Evolutionary conservation across 306 rosid genomes (phyloP).

Genomic region (Boehmeria nivea): DNA sequence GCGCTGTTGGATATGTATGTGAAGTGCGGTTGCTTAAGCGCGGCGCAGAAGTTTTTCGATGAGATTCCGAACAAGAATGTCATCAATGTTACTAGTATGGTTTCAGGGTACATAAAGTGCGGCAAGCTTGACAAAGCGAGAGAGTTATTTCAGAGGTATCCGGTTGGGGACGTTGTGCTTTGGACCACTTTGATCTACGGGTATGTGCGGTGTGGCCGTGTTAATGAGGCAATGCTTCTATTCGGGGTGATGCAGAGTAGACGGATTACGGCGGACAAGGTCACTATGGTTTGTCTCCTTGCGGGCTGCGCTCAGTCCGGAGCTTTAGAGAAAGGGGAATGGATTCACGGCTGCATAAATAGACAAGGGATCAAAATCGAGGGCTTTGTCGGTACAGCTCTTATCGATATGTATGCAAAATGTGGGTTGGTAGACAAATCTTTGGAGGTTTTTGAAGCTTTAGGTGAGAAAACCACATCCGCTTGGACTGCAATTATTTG

Average conservation of each 20-base stretch:
- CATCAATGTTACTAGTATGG: conserved; percentile 69
- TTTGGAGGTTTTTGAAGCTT: conserved; percentile 44
- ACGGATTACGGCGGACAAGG: conserved; percentile 51
- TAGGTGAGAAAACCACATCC: conserved; percentile 42
- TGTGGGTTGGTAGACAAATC: conserved; percentile 74
- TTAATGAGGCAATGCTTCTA: conserved; percentile 54
- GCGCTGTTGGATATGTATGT: conserved; percentile 60
- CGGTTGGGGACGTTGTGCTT: conserved; percentile 55
- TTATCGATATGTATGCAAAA: conserved; percentile 84
- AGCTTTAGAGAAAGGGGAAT: conserved; percentile 59
- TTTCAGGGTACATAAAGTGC: conserved; percentile 53
- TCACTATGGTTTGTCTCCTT: conserved; percentile 52
- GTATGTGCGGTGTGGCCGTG: conserved; percentile 53
- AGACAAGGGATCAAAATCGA: conserved; percentile 45
- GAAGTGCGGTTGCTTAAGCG: conserved; percentile 42
- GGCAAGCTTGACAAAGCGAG: conserved; percentile 58
- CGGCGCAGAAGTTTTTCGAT: conserved; percentile 42
- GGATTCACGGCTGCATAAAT: conserved; percentile 51
- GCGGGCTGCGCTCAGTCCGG: conserved; percentile 68
- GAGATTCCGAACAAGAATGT: conserved; percentile 46
- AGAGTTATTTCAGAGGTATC: conserved; percentile 48
- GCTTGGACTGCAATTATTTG: conserved; percentile 78
- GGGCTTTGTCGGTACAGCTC: conserved; percentile 50
- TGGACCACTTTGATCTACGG: conserved; percentile 85
- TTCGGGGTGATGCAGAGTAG: conserved; percentile 53